These are phyloP conservation scores for Monosporascus cannonballus DNA, from an alignment of 2,329 filamentous ascomycete genomes.

Conservation along the genomic window DNA sequence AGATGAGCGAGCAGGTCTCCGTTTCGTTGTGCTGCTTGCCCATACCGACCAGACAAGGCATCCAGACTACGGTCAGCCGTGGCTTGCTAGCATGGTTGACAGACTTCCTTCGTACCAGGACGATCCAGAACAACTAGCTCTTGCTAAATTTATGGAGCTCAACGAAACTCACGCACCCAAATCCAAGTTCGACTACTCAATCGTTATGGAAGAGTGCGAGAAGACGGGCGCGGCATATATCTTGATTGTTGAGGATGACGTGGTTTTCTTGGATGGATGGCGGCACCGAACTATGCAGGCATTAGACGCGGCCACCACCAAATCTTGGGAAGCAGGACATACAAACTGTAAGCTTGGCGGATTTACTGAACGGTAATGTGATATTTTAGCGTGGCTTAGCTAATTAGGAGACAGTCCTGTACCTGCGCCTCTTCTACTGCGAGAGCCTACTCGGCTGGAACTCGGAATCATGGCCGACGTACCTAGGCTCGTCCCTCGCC, in stretches of 20 bases:
- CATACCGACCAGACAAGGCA: constrained; percentile 15
- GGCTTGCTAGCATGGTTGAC: constrained; percentile 17
- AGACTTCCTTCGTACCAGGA: constrained; percentile 13
- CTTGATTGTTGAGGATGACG: constrained; percentile 19
- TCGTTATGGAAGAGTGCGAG: constrained; percentile 14
- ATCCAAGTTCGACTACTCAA: constrained; percentile 16
- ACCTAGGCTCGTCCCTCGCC: constrained; percentile 10
- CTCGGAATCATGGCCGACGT: constrained; percentile 16
- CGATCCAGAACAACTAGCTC: constrained; percentile 4
- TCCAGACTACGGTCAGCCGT: constrained; percentile 11
- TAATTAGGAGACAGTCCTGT: constrained; percentile 10
- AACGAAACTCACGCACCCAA: constrained; percentile 9
- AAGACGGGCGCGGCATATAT: constrained; percentile 12
- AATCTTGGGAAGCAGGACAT: constrained; percentile 13
- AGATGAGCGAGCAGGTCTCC: constrained; percentile 8
- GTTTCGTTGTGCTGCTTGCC: constrained; percentile 19
- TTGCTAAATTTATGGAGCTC: background rate
- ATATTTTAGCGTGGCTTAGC: background rate
- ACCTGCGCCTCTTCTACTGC: constrained; percentile 18
- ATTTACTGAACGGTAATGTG: background rate
- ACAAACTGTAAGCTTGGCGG: constrained; percentile 10
- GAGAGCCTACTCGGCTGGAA: constrained; percentile 21
- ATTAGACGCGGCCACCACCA: constrained; percentile 8
- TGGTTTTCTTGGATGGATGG: constrained; percentile 19
- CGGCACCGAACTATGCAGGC: constrained; percentile 14